Base-by-base conservation (phyloP, 352 stramenopile genomes). In the Thalassiosira mediterranea region DNA sequence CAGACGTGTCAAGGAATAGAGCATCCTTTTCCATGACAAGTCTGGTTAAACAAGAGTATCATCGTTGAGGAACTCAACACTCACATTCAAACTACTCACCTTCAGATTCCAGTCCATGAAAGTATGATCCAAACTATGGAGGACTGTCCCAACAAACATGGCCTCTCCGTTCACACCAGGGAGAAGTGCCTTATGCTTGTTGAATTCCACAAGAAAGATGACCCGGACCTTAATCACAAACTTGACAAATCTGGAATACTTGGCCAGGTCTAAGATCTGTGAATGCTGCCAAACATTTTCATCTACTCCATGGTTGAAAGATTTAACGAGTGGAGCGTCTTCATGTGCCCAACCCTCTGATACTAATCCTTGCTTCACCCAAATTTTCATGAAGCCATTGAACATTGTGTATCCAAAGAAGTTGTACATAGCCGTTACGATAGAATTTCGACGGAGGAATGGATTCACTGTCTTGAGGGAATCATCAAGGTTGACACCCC, bases 101-200 rank as follows among this genome's bases (percentile, higher is more conserved):
- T 47, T 38, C 0, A 78, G n/a, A 51, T 78, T 78, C 59, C 68
- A 78, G 19, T 78, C 68, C 68, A 78, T 72, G 8, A 66, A 38
- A 10, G 51, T 72, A 19, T 78, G 68, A 51, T 72, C n/a, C n/a
- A 78, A 37, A 13, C 23, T 63, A 40, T 72, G 68, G 26, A 62
- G 54, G 28, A 62, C 44, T 51, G 26, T 65, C 4, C 25, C 47
- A 15, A 61, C 38, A 53, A 71, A 63, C 25, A 54, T 53, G 1
- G 42, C 53, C 44, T 76, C 67, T 34, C 67, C 49, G 37, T 76
- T 52, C 8, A 65, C 48, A 37, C 67, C 58, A 21, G 58, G 67
- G 38, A 71, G 66, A n/a, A n/a, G n/a, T n/a, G 61, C 17, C 15
- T 72, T 78, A 17, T 61, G 37, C 44, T 78, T 78, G 0, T n/a